Evolutionary conservation across 2,329 filamentous ascomycete species (phyloP), one percentile per base, ranked within the genome.

Genomic region (Podosphaera fusca): DNA sequence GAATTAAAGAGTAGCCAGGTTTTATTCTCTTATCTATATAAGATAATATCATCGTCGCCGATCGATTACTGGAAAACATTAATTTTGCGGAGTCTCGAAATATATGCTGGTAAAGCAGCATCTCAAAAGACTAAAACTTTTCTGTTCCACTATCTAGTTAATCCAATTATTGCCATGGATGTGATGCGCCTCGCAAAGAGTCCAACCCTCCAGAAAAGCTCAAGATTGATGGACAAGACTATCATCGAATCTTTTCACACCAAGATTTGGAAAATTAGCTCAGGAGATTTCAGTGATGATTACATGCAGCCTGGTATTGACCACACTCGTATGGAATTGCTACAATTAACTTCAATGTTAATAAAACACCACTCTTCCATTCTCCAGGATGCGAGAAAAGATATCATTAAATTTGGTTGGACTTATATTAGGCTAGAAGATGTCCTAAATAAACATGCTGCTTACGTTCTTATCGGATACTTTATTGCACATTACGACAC

Each of bases 361-460:
- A 84, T 98, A 70, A 98, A 98, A 67, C 94, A 96, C 65, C 87
- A 98, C 65, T 82, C 90, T 65, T 79, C 80, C 36, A 85, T 88
- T 56, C 78, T 98, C 1, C 85, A 94, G 63, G 92, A 96, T 65
- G 83, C 87, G 2, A 82, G 94, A 42, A 98, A 98, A 70, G 92
- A 98, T 61, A 90, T 98, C 60, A 98, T 98, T 66, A 96, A 95
- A 70, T 98, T 96, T 69, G 89, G 88, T 2, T 99, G 92, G 92
- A 95, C 89, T 21, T 96, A 95, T 67, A 98, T 98, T 64, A 81
- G 87, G 31, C 78, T 98, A n/a, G 94, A 99, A 66, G 92, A 99
- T 69, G 86, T 95, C 58, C 95, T 98, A 73, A 98, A 96, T 74
- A 98, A 98, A 69, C 92, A 96, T 68, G 92, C 90, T 0, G 89